Evolutionary conservation across 2,329 filamentous ascomycete species (phyloP).

Genomic region (Cadophora gregata): DNA sequence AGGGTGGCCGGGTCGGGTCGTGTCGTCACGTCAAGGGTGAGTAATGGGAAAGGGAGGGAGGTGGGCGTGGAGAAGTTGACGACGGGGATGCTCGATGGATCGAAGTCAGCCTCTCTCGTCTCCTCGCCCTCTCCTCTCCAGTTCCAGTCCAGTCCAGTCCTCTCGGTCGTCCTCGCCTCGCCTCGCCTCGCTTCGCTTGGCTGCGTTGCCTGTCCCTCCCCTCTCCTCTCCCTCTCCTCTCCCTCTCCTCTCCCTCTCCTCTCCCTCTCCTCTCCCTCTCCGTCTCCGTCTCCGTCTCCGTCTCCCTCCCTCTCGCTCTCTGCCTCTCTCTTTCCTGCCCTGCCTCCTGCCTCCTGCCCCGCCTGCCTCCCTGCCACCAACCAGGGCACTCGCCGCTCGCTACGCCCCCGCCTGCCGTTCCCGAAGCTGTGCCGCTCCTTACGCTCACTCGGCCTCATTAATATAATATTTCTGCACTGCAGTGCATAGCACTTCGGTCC

Average conservation of each 20-base stretch:
- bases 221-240: background rate
- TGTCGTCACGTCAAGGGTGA: background rate
- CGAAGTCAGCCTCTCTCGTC: background rate
- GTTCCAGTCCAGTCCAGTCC: too few species aligned
- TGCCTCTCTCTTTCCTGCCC: too few species aligned
- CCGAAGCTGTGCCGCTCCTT: slow-evolving; percentile 12
- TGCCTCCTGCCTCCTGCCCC: background rate
- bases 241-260: background rate
- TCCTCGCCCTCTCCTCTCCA: background rate
- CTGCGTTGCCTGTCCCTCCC: background rate
- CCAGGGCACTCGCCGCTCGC: too few species aligned
- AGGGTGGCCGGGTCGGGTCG: background rate
- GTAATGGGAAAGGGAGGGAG: background rate
- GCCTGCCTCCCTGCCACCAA: background rate
- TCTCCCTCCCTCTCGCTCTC: background rate
- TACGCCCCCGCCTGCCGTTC: background rate
- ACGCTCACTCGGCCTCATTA: background rate
- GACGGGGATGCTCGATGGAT: too few species aligned
- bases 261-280: too few species aligned
- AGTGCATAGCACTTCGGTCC: slow-evolving; percentile 13
- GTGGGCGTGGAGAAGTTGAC: background rate
- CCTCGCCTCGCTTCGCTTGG: background rate
- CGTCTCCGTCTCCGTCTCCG: background rate
- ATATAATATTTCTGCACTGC: background rate
- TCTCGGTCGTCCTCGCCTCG: background rate